Percentiles rank a stretch among this genome's conserved stretches.
Conservation (phyloP, 2,329 filamentous ascomycete species). For the Alternaria atra region DNA sequence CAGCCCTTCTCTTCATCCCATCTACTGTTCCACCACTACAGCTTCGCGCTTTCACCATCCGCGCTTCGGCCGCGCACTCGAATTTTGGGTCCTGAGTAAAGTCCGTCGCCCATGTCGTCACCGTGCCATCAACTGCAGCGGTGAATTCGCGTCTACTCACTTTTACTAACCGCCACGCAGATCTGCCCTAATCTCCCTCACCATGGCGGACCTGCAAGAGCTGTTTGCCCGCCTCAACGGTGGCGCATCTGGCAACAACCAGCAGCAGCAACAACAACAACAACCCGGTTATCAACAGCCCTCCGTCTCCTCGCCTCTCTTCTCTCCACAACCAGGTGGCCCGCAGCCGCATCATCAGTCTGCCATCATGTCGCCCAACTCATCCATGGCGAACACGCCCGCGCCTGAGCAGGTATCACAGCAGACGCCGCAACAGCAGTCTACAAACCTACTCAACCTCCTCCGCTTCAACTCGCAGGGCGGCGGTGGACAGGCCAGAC, state of each 20-base stretch:
- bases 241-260: conserved; percentile 38
- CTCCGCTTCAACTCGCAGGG: conserved; percentile 68
- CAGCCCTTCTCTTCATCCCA: conserved; percentile 13
- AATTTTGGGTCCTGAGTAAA: conserved; percentile 43
- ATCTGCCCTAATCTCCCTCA: conserved; percentile 33
- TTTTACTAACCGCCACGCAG: conserved; percentile 24
- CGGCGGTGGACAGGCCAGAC: conserved; percentile 50
- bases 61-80: conserved; percentile 29
- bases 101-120: conserved; percentile 26
- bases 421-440: conserved; percentile 50
- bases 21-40: conserved; percentile 10
- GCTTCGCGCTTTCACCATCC: conserved; percentile 18
- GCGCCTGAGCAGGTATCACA: conserved; percentile 54
- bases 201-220: conserved; percentile 57
- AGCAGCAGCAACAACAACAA: conserved; percentile 27
- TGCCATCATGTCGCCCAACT: conserved; percentile 66
- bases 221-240: conserved; percentile 55
- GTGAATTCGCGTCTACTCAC: conserved; percentile 12
- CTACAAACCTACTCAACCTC: conserved; percentile 69
- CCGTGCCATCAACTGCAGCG: conserved; percentile 14
- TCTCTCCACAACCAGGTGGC: conserved; percentile 63
- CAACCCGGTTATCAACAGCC: conserved; percentile 58
- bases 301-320: conserved; percentile 66
- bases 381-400: conserved; percentile 56
- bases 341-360: conserved; percentile 66